Evolutionary conservation across 345 rosid species (phyloP).

Genomic region (Anacardium occidentale): DNA sequence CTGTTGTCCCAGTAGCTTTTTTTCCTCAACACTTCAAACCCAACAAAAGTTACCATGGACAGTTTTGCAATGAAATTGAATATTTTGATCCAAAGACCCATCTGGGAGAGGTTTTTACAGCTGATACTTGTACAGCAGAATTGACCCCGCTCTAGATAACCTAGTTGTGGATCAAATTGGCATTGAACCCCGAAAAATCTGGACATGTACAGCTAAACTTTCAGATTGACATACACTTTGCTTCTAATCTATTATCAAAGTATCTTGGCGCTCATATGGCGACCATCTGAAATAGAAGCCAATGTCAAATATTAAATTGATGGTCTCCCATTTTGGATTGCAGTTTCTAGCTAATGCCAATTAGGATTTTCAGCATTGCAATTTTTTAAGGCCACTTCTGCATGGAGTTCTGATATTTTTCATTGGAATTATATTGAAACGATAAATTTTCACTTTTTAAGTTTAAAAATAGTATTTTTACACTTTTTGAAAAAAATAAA

Average conservation of each 20-base stretch:
- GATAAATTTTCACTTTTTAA: too few species aligned
- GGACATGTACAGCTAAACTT: background rate
- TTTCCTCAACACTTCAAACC: background rate
- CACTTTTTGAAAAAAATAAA: too few species aligned
- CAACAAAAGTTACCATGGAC: background rate
- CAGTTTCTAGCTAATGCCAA: background rate
- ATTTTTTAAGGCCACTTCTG: background rate
- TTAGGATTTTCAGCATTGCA: background rate
- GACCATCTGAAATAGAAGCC: background rate
- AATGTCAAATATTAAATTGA: background rate
- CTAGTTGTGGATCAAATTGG: background rate
- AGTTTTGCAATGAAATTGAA: background rate
- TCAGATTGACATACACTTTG: background rate
- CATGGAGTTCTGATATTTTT: too few species aligned
- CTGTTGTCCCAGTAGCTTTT: conserved; percentile 58
- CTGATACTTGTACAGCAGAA: conserved; percentile 9
- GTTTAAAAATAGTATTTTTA: too few species aligned
- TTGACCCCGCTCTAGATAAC: conserved; percentile 5
- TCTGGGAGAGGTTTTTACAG: background rate
- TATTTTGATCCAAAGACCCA: background rate
- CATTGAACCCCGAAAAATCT: conserved; percentile 1
- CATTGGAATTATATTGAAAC: too few species aligned
- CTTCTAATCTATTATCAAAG: background rate
- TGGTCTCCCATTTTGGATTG: background rate
- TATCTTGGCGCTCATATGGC: conserved; percentile 4